Evolutionary conservation across 73 alveolate genomes (phyloP), one percentile per base, ranked within the genome.

Genomic region (Symbiodinium pilosum): DNA sequence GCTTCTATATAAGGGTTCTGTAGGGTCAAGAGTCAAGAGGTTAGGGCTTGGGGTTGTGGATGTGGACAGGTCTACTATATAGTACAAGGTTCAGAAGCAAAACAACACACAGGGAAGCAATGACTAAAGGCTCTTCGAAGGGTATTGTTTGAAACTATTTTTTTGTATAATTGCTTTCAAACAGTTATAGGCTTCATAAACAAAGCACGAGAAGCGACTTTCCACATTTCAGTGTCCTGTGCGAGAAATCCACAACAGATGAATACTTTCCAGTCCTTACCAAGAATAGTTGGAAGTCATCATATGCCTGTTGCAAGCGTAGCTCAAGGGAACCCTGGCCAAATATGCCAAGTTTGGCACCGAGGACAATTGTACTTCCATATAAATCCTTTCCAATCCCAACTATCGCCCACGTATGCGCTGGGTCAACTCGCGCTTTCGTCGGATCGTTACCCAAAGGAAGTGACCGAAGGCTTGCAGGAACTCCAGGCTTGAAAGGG

Each of bases 321-420:
- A 2, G 43, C 18, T 87, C 94, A 11, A 43, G 32, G 39, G n/a
- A n/a, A 5, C 85, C 59, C 14, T 34, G n/a, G 6, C 85, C 94
- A 36, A 52, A 87, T 42, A 77, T 36, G 41, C 94, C 94, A 39
- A 36, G 18, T 51, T 38, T 54, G 43, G 64, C 43, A 38, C 56
- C 42, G 9, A 87, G 84, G 26, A 87, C 40, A 56, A 87, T 14
- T 3, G 85, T 4, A 12, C 85, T 38, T 4, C 68, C 83, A 30
- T 54, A 54, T 54, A 43, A 54, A 43, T 36, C 40, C 26, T 87
- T 87, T 7, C 94, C 94, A 2, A 87, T 32, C 7, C 94, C 94
- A 87, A 54, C 84, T 8, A 87, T 87, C 24, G 85, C 94, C 40
- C 39, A 87, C 8, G 94, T 87, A 47, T 87, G 94, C 4, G 94